Evolutionary conservation across 2,329 filamentous ascomycete genomes (phyloP).

Genomic region (Tothia fuscella): DNA sequence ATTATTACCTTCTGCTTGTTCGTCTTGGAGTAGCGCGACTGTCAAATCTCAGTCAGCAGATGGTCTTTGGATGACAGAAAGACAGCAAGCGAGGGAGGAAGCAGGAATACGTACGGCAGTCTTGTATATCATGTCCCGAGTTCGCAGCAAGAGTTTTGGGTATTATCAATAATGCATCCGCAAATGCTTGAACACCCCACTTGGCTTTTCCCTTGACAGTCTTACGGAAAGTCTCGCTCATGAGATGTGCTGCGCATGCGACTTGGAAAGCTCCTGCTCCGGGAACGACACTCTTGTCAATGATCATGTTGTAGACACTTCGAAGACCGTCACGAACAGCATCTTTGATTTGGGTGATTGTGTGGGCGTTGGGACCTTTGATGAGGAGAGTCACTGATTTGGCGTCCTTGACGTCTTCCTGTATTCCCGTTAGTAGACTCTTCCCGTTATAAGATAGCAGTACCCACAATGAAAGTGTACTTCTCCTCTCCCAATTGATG

Average conservation of each 20-base stretch:
- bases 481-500: constrained; percentile 97
- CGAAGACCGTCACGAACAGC: constrained; percentile 89
- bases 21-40: constrained; percentile 83
- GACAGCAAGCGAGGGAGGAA: constrained; percentile 10
- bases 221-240: constrained; percentile 75
- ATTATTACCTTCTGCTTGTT: constrained; percentile 68
- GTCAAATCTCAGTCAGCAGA: too few relatives aligned
- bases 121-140: constrained; percentile 91
- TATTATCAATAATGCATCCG: constrained; percentile 87
- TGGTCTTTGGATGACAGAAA: constrained; percentile 14
- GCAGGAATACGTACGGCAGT: constrained; percentile 62
- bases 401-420: constrained; percentile 92
- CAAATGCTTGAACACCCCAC: constrained; percentile 88
- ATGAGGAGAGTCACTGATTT: constrained; percentile 97
- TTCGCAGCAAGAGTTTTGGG: constrained; percentile 96
- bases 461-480: constrained; percentile 69
- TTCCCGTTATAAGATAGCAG: background rate
- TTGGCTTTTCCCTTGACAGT: constrained; percentile 96
- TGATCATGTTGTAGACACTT: constrained; percentile 98
- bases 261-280: constrained; percentile 94
- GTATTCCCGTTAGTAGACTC: constrained; percentile 16
- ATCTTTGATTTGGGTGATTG: constrained; percentile 92
- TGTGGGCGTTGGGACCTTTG: constrained; percentile 95
- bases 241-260: constrained; percentile 76
- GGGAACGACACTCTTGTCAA: constrained; percentile 91